Evolutionary conservation across 2,329 filamentous ascomycete genomes (phyloP), one percentile per base, ranked within the genome.

Genomic region (Phaeoacremonium minimum): DNA sequence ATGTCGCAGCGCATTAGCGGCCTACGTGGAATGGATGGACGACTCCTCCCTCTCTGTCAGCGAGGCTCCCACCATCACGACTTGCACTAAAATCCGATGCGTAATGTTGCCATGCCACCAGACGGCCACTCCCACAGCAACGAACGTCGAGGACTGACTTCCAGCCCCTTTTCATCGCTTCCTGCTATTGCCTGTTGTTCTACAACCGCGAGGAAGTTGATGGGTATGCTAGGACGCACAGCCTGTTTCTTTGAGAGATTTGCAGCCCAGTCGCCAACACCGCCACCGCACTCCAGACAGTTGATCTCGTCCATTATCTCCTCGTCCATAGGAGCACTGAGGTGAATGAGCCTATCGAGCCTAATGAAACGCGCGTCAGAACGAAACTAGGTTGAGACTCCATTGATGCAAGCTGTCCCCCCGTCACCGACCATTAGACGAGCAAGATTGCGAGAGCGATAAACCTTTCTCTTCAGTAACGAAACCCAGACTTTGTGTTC

Each of bases 51-150:
- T 32, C 32, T 18, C 39, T 22, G 20, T 28, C 29, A 28, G 32
- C 29, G 8, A 18, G 18, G 36, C 32, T 19, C 32, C 30, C 32
- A 32, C 39, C 39, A 36, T 33, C 33, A 34, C 30, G 18, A 29
- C 30, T 31, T 18, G 37, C 46, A 49, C 50, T 48, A 51, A 53
- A 55, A 48, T 36, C 45, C 48, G 51, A 53, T 53, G 47, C 58
- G 57, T 52, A 50, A 65, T 60, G 60, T 52, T 58, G 57, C 58
- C 45, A 62, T 66, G 59, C 59, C 60, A 58, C 55, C 62, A 55
- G 60, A 65, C 57, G 53, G 52, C 43, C 56, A 48, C 50, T 53
- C 43, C 44, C 48, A 50, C 47, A 51, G 47, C 46, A 50, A 54
- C 49, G 54, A 59, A 36, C 54, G 48, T 49, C 52, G 51, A 53